Percentiles rank a stretch among this genome's conserved stretches.
phyloP scores from a whole-genome alignment of 73 alveolate species.

The Effrenium voratum region DNA sequence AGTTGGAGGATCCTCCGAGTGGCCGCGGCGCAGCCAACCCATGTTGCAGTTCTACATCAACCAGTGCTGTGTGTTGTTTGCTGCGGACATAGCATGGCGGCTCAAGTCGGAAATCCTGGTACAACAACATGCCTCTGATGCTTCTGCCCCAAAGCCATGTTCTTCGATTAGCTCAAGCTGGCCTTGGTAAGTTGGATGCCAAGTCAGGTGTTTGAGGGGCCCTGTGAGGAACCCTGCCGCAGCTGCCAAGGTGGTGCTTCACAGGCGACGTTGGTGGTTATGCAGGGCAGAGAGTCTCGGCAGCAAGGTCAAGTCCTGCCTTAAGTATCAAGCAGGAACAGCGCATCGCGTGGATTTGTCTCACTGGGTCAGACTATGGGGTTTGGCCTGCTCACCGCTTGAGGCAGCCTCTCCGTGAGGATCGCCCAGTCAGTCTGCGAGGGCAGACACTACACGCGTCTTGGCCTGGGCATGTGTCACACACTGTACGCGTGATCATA shows the following conservation, averaged over 20 bases:
- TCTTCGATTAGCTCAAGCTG: background rate
- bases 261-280: conserved; percentile 65
- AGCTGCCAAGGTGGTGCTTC: conserved; percentile 27
- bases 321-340: too few relatives aligned
- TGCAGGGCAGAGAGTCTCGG: conserved; percentile 43
- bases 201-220: background rate
- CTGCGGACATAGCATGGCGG: too few relatives aligned
- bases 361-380: background rate
- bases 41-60: too few relatives aligned
- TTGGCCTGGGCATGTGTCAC: too few relatives aligned
- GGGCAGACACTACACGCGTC: conserved; percentile 64
- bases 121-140: background rate
- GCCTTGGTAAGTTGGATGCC: background rate
- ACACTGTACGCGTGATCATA: too few relatives aligned
- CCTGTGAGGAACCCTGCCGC: background rate
- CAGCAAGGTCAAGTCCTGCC: background rate
- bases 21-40: too few relatives aligned
- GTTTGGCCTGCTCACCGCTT: background rate
- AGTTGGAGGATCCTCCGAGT: too few relatives aligned
- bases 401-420: conserved; percentile 54
- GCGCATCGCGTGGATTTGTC: background rate
- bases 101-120: background rate
- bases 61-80: too few relatives aligned
- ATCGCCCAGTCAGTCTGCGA: conserved; percentile 58
- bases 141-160: background rate